These are phyloP conservation scores for Saccharum officinarum DNA, from an alignment of 176 grass and related monocot species.

Conservation along the genomic window DNA sequence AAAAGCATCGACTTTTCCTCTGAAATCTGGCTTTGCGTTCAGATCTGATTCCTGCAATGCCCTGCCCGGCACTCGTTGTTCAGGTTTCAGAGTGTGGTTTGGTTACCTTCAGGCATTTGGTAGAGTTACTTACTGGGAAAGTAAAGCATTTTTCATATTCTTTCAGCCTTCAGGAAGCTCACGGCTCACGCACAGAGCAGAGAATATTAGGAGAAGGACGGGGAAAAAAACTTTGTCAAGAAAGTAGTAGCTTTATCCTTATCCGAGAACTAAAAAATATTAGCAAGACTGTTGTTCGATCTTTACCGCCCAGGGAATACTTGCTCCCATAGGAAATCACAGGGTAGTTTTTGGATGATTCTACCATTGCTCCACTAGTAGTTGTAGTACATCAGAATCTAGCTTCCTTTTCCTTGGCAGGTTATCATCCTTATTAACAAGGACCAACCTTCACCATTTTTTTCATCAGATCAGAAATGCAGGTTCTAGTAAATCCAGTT, in stretches of 20 bases:
- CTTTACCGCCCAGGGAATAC: not conserved
- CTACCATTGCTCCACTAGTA: not conserved
- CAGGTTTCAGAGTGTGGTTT: not conserved
- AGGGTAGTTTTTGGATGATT: slow-evolving; percentile 11
- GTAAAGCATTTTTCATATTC: slow-evolving; percentile 25
- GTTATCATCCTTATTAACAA: slow-evolving; percentile 22
- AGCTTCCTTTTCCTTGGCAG: not conserved
- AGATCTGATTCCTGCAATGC: slow-evolving; percentile 32
- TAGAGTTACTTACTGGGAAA: slow-evolving; percentile 35
- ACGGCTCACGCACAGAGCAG: slow-evolving; percentile 2
- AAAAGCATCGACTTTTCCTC: slow-evolving; percentile 24
- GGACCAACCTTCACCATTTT: slow-evolving; percentile 20
- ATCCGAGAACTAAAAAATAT: not conserved
- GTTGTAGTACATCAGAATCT: not conserved
- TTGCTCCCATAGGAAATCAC: not conserved
- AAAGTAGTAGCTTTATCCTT: slow-evolving; percentile 32
- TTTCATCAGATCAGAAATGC: not conserved
- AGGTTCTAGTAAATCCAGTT: not conserved
- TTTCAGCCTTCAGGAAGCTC: slow-evolving; percentile 20
- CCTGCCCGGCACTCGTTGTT: slow-evolving; percentile 14
- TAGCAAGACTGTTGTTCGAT: not conserved
- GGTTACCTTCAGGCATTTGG: not conserved
- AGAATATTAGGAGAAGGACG: slow-evolving; percentile 18
- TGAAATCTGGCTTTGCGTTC: slow-evolving; percentile 23
- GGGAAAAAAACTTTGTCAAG: not conserved